phyloP scores from a whole-genome alignment of 2,329 filamentous ascomycete genomes.

The Podosphaera aphanis region DNA sequence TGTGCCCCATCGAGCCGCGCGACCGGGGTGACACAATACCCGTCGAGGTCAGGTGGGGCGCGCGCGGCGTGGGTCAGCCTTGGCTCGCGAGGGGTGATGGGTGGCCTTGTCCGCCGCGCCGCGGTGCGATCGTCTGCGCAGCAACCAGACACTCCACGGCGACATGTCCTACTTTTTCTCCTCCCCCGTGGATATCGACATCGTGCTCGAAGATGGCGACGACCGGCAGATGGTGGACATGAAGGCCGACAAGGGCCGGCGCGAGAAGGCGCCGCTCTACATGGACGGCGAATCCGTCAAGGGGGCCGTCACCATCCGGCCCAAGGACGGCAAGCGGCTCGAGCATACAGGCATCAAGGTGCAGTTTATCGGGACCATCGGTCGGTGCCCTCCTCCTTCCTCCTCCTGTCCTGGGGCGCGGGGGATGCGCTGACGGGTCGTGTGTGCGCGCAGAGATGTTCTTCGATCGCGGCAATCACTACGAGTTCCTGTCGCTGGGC shows the following conservation, averaged over 20 bases:
- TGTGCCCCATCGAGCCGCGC: neutral
- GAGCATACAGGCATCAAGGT: constrained; percentile 99
- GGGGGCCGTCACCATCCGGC: constrained; percentile 78
- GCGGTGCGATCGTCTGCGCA: neutral
- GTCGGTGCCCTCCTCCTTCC: constrained; percentile 23
- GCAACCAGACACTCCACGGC: neutral
- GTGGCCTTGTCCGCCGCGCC: no score
- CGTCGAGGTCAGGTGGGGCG: no score
- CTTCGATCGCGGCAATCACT: constrained; percentile 96
- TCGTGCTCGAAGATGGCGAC: constrained; percentile 87
- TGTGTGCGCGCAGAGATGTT: constrained; percentile 58
- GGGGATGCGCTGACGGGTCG: neutral
- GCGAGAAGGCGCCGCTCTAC: constrained; percentile 88
- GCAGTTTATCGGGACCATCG: constrained; percentile 96
- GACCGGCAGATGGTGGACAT: constrained; percentile 89
- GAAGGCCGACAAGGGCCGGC: constrained; percentile 93
- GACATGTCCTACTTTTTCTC: constrained; percentile 94
- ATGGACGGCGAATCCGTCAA: constrained; percentile 97
- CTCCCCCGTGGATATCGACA: constrained; percentile 94
- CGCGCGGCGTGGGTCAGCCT: no score
- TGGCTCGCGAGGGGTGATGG: no score
- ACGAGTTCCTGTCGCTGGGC: constrained; percentile 92
- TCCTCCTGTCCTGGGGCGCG: neutral
- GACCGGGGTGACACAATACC: no score
- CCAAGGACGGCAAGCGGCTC: constrained; percentile 92